A percentile compares a stretch with the other conserved stretches of the same genome.
These are phyloP conservation scores for Choanephora cucurbitarum DNA, from an alignment of 371 early-diverging fungal genomes.

Conservation along the genomic window DNA sequence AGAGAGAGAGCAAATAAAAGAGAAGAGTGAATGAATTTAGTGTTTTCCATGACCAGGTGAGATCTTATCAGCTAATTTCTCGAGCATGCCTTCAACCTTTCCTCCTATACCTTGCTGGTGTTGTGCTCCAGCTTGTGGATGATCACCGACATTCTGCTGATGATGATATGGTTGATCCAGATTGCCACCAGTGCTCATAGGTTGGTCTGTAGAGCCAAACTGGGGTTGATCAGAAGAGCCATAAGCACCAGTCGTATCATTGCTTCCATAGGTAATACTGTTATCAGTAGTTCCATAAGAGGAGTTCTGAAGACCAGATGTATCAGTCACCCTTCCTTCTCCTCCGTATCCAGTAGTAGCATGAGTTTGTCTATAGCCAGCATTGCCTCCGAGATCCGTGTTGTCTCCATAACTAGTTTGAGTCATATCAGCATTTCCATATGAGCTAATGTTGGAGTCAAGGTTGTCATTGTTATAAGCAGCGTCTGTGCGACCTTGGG, in stretches of 20 bases:
- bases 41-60: background rate
- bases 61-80: background rate
- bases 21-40: no score
- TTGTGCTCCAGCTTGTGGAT: background rate
- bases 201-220: no score
- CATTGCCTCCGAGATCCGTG: background rate
- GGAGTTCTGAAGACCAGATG: background rate
- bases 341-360: background rate
- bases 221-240: no score
- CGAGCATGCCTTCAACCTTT: background rate
- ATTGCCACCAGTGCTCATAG: background rate
- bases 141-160: background rate
- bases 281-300: no score
- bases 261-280: background rate
- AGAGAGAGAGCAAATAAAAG: no score
- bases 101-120: background rate
- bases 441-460: background rate
- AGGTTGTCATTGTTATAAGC: background rate
- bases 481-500: background rate
- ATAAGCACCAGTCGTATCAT: background rate
- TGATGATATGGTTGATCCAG: background rate
- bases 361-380: no score
- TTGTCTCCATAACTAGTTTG: background rate
- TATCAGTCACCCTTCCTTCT: no score
- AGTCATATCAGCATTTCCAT: background rate